Base-by-base conservation (phyloP, 805 yeast genomes). In the Zygosaccharomyces siamensis region DNA sequence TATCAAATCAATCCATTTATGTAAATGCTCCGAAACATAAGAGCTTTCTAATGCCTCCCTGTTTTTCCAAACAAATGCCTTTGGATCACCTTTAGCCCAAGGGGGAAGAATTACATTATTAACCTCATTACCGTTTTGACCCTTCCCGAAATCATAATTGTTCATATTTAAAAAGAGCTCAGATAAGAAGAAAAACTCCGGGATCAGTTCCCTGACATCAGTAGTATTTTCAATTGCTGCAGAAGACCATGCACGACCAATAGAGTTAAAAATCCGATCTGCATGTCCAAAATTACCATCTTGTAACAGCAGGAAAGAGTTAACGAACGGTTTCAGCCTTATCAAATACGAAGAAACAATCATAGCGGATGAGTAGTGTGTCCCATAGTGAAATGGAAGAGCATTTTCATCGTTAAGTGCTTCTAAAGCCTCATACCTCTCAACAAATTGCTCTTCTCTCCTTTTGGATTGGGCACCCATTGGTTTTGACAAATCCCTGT, bases 341-440 rank as follows among this genome's bases (percentile, higher is more conserved):
- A 89, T 86, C 54, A 89, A 64, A 57, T 78, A 89, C 0, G 93
- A 84, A 0, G 95, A 77, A 2, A 88, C 96, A 60, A 89, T 88
- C 97, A 89, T 89, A 0, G 96, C 95, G 0, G 95, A 86, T 0
- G 96, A 88, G 62, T 89, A 89, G 64, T 89, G 97, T 0, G 97
- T 89, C 2, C 97, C 97, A 60, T 89, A 89, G 63, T 89, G 96
- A 65, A 89, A 89, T 0, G 96, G 86, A 0, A 89, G 89, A 0
- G 88, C 72, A 4, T 69, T 60, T 0, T 67, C 72, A 53, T 84
- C 89, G 14, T 76, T 58, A 48, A 89, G 69, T 46, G 85, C 80
- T 20, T 71, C 75, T 21, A 87, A 67, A 0, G 95, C 89, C 18
- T 83, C 83, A 57, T 74, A 89, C 46, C 96, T 67, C 48, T 87